Base-by-base conservation (phyloP, 129 eudicot genomes). In the Saussurea involucrata region DNA sequence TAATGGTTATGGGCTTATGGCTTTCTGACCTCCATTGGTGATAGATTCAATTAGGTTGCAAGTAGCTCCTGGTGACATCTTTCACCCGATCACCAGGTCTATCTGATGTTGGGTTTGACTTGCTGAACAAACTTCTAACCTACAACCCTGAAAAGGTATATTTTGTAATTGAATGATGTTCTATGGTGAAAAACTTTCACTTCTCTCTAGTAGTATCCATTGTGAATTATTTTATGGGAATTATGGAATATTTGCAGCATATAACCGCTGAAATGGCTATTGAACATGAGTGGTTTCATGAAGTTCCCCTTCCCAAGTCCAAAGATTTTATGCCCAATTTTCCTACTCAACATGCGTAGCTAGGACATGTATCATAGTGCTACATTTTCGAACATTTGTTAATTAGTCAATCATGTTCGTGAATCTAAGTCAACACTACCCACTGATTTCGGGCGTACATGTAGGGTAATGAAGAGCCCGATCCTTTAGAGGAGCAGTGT, bases 281-380 rank as follows among this genome's bases (percentile, higher is more conserved):
- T 21, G 79, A 73, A 53, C 96, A 90, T 83, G 83, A 72, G 63
- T 90, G 93, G 93, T 88, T 90, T 68, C 80, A 75, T 61, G 91
- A 88, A 79, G 86, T 84, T 61, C 89, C 93, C 36, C 93, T 84
- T 82, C 93, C 96, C 22, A 86, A 77, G 42, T 86, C 93, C 9
- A 88, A 86, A 74, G 97, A 92, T 69, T 92, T 89, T 61, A 92
- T 89, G 96, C 96, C 97, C 68, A 89, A 93, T 11, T 92, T 92
- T 83, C 97, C 97, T 67, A 90, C 96, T 72, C 93, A 89, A 53
- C 97, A 92, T 89, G 96, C 86, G 5, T 91, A 82, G n/a, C n/a
- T n/a, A n/a, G 33, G 90, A 90, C 81, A 87, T 90, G 96, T 87
- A 78, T 58, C 20, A 1, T 40, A 55, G 25, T 24, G 8, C 24